Evolutionary conservation across 2,329 filamentous ascomycete genomes (phyloP).

Genomic region (Colletotrichum sidae): DNA sequence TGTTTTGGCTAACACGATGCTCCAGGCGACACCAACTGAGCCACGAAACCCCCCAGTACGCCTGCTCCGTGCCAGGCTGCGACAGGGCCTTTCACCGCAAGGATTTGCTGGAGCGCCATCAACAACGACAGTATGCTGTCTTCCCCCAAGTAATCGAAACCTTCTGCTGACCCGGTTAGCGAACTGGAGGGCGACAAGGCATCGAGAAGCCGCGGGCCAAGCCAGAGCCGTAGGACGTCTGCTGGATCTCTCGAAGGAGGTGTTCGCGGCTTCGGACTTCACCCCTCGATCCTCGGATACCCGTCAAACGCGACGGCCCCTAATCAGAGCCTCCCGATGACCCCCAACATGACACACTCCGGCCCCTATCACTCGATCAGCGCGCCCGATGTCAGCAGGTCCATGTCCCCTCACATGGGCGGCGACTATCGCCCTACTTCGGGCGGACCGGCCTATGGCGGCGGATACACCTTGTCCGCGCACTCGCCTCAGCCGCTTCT

Average conservation of each 20-base stretch:
- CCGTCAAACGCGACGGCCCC: slow-evolving; percentile 24
- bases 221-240: slow-evolving; percentile 34
- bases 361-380: slow-evolving; percentile 28
- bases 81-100: slow-evolving; percentile 68
- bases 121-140: slow-evolving; percentile 58
- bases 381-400: slow-evolving; percentile 26
- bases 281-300: slow-evolving; percentile 32
- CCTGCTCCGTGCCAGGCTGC: slow-evolving; percentile 65
- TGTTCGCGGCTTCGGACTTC: slow-evolving; percentile 19
- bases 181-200: slow-evolving; percentile 38
- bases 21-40: slow-evolving; percentile 70
- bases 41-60: slow-evolving; percentile 65
- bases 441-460: slow-evolving; percentile 28
- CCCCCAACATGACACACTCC: slow-evolving; percentile 31
- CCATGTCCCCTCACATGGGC: slow-evolving; percentile 35
- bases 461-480: slow-evolving; percentile 30
- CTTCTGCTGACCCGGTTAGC: slow-evolving; percentile 24
- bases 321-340: slow-evolving; percentile 30
- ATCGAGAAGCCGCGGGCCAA: slow-evolving; percentile 25
- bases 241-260: slow-evolving; percentile 34
- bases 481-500: slow-evolving; percentile 27
- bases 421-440: slow-evolving; percentile 36
- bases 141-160: slow-evolving; percentile 40
- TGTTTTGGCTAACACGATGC: slow-evolving; percentile 10
- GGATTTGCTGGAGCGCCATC: slow-evolving; percentile 70